Evolutionary conservation across 2,329 filamentous ascomycete species (phyloP).

Genomic region (Cladorrhinum sp.): DNA sequence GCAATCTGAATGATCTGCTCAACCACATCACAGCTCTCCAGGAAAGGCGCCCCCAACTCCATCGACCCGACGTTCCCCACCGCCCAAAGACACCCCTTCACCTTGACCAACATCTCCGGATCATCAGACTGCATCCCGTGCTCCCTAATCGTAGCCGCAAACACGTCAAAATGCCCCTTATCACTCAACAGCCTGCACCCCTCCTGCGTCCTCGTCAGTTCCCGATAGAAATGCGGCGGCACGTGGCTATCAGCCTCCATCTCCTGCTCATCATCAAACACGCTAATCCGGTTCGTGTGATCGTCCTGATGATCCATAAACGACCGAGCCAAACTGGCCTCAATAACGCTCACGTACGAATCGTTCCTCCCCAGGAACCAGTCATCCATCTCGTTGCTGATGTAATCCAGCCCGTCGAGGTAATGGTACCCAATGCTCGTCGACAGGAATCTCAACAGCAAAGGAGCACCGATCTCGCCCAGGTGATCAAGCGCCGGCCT

Average conservation of each 20-base stretch:
- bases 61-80: conserved; percentile 98
- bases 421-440: conserved; percentile 98
- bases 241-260: conserved; percentile 61
- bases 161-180: conserved; percentile 96
- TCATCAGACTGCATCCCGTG: conserved; percentile 84
- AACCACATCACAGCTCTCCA: conserved; percentile 87
- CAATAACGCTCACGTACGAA: conserved; percentile 89
- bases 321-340: conserved; percentile 88
- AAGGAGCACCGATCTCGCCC: conserved; percentile 91
- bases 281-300: conserved; percentile 54
- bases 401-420: conserved; percentile 93
- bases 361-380: conserved; percentile 98
- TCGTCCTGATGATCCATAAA: conserved; percentile 67
- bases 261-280: conserved; percentile 56
- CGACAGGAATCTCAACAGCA: conserved; percentile 87
- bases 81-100: conserved; percentile 96
- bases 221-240: conserved; percentile 96
- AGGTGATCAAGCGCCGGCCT: conserved; percentile 91
- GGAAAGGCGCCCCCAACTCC: conserved; percentile 91
- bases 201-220: conserved; percentile 87
- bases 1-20: conserved; percentile 85
- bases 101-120: conserved; percentile 79
- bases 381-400: conserved; percentile 99
- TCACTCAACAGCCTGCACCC: conserved; percentile 85
- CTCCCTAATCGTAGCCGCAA: conserved; percentile 82